phyloP scores from a whole-genome alignment of 345 rosid species.

The Bruguiera sexangula region DNA sequence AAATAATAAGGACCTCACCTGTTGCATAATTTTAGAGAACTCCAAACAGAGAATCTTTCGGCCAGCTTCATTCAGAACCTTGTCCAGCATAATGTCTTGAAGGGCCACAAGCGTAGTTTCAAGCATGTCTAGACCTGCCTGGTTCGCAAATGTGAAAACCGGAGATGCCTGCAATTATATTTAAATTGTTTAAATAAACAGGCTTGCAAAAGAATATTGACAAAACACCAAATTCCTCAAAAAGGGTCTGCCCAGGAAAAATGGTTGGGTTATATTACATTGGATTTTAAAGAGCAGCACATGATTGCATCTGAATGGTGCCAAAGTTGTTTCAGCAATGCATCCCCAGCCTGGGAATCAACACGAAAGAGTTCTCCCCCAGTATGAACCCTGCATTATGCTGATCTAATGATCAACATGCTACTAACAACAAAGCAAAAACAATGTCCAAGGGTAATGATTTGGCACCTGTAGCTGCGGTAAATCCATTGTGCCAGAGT shows the following conservation, averaged over 20 bases:
- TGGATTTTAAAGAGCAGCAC: conserved; percentile 84
- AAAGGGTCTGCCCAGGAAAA: not conserved
- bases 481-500: conserved; percentile 81
- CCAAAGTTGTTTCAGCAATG: conserved; percentile 76
- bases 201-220: not conserved
- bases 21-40: conserved; percentile 90
- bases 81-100: conserved; percentile 90
- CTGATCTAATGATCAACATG: not conserved
- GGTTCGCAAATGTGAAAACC: conserved; percentile 76
- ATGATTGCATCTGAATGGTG: conserved; percentile 79
- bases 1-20: conserved; percentile 40
- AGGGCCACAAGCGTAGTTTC: conserved; percentile 93
- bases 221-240: not conserved
- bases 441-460: not conserved
- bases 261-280: conserved; percentile 27
- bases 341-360: conserved; percentile 57
- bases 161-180: conserved; percentile 62
- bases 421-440: not conserved
- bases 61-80: conserved; percentile 74
- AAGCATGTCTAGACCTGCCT: conserved; percentile 97
- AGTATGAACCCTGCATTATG: conserved; percentile 52
- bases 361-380: conserved; percentile 59
- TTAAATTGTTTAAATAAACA: not conserved
- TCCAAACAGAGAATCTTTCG: conserved; percentile 69
- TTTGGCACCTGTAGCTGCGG: conserved; percentile 70